These are phyloP conservation scores for Phascolomyces articulosus DNA, from an alignment of 371 early-diverging fungal genomes.

Conservation along the genomic window DNA sequence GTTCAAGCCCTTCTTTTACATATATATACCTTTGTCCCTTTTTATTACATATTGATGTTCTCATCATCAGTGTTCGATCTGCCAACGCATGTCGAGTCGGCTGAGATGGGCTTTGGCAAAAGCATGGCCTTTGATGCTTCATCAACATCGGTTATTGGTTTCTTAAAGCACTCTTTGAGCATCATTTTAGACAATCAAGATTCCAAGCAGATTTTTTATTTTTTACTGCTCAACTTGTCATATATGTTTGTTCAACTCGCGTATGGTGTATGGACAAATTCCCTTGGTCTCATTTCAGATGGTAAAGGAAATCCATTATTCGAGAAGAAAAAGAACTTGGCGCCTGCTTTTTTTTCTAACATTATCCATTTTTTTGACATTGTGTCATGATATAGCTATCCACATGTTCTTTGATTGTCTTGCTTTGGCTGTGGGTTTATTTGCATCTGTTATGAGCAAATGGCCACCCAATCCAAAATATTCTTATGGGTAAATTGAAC, in stretches of 20 bases:
- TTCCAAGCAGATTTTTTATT: constrained; percentile 91
- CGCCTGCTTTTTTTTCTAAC: no score
- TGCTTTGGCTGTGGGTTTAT: constrained; percentile 85
- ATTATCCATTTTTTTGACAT: no score
- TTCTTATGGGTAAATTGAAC: constrained; percentile 77
- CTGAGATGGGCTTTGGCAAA: constrained; percentile 40
- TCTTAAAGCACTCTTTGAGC: constrained; percentile 48
- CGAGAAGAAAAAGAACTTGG: no score
- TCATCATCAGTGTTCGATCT: constrained; percentile 42
- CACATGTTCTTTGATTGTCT: constrained; percentile 98
- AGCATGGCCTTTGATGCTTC: constrained; percentile 35
- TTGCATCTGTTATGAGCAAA: constrained; percentile 89
- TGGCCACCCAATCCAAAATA: constrained; percentile 83
- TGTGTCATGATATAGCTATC: constrained; percentile 73
- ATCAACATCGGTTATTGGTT: constrained; percentile 31
- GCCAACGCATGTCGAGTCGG: constrained; percentile 41
- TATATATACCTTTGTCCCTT: background rate
- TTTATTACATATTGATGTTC: constrained; percentile 27
- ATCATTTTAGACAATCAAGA: constrained; percentile 69
- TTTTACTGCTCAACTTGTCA: constrained; percentile 87
- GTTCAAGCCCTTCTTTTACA: background rate
- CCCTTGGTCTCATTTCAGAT: constrained; percentile 92
- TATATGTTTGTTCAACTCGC: constrained; percentile 93
- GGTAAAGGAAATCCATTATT: constrained; percentile 41
- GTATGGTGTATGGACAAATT: constrained; percentile 92